A percentile compares a stretch with the other conserved stretches of the same genome.
Conservation (phyloP, 2,329 filamentous ascomycete genomes). For the Fusarium sp. region DNA sequence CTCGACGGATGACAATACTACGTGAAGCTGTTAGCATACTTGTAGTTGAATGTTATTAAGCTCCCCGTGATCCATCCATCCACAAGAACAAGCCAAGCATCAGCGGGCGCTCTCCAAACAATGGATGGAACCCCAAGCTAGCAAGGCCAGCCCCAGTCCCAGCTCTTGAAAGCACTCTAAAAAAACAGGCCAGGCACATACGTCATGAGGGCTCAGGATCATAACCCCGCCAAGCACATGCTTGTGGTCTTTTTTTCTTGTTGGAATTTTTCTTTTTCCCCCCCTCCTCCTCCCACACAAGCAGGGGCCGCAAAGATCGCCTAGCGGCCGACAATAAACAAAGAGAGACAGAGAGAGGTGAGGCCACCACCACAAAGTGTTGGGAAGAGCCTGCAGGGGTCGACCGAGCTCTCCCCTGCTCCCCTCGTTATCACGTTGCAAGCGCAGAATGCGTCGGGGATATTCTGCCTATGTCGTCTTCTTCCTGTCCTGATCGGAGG, state of each 20-base stretch:
- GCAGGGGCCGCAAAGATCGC: background rate
- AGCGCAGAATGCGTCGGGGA: background rate
- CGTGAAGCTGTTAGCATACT: background rate
- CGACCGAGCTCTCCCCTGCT: background rate
- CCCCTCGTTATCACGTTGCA: background rate
- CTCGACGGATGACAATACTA: background rate
- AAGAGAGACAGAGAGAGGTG: background rate
- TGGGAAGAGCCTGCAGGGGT: background rate
- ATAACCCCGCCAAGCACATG: conserved; percentile 5
- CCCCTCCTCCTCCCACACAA: background rate
- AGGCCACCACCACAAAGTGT: background rate
- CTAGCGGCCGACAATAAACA: background rate
- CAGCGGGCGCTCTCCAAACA: background rate
- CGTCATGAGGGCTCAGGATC: background rate
- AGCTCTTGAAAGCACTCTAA: background rate
- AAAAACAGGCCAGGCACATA: background rate
- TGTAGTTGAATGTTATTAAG: background rate
- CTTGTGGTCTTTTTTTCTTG: background rate
- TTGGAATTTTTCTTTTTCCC: background rate
- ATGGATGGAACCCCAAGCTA: background rate
- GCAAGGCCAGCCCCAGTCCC: background rate
- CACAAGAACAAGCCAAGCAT: background rate
- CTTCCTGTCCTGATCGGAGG: background rate
- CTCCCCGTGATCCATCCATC: background rate
- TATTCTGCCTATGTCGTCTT: conserved; percentile 5